Evolutionary conservation across 768 basidiomycete genomes (phyloP).

Genomic region (Trametes cingulata): DNA sequence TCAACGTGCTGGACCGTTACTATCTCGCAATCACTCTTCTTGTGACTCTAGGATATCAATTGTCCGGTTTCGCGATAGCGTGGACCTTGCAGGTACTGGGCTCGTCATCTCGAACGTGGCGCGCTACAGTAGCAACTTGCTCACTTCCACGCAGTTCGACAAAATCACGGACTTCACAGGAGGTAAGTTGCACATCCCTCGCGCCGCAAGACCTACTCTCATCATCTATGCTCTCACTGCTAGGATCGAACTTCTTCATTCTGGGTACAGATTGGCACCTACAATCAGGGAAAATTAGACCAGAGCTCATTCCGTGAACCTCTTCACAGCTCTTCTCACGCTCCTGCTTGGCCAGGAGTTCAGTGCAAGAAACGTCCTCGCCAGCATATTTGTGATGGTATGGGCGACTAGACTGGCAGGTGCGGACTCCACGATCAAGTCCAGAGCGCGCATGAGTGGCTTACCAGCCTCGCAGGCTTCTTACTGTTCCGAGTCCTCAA

Average conservation of each 20-base stretch:
- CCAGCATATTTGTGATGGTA: conserved; percentile 60
- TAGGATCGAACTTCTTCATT: conserved; percentile 68
- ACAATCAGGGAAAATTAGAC: no score
- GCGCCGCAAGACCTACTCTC: background rate
- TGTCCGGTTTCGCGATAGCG: conserved; percentile 62
- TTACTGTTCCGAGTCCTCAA: conserved; percentile 70
- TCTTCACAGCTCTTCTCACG: conserved; percentile 53
- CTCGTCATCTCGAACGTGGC: background rate
- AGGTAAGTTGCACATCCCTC: no score
- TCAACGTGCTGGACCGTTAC: conserved; percentile 49
- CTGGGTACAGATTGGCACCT: conserved; percentile 40
- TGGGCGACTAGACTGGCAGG: conserved; percentile 65
- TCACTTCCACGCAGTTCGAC: conserved; percentile 48
- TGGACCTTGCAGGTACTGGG: conserved; percentile 53
- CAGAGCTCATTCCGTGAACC: background rate
- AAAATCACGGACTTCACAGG: conserved; percentile 75
- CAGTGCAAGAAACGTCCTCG: conserved; percentile 58
- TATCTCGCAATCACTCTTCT: conserved; percentile 53
- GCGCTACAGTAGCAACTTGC: background rate
- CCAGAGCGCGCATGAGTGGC: background rate
- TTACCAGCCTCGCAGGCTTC: conserved; percentile 43
- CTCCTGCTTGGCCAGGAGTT: conserved; percentile 62
- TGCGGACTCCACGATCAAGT: conserved; percentile 11
- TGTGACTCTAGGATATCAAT: conserved; percentile 58
- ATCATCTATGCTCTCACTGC: background rate